Evolutionary conservation across 2,329 filamentous ascomycete species (phyloP).

Genomic region (Clarireedia monteithiana): DNA sequence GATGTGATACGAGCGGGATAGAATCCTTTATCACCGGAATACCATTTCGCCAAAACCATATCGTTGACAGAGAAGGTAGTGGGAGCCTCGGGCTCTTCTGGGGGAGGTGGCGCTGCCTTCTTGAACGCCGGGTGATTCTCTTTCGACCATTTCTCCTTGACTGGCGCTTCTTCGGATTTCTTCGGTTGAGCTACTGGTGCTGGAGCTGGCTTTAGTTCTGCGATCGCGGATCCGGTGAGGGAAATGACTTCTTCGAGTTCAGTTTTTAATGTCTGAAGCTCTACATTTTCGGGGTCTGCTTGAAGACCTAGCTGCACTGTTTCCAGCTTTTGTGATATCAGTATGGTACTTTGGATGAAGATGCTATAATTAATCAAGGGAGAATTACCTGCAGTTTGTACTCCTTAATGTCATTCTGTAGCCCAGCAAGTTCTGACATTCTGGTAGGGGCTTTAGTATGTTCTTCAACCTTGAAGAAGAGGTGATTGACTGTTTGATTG

Average conservation of each 20-base stretch:
- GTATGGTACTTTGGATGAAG: not conserved
- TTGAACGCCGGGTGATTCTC: slow-evolving; percentile 74
- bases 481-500: no score
- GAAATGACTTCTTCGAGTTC: slow-evolving; percentile 78
- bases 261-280: slow-evolving; percentile 67
- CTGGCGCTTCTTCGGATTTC: slow-evolving; percentile 42
- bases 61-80: slow-evolving; percentile 79
- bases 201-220: slow-evolving; percentile 55
- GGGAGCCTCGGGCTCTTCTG: slow-evolving; percentile 44
- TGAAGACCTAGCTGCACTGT: slow-evolving; percentile 68
- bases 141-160: slow-evolving; percentile 67
- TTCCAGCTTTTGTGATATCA: slow-evolving; percentile 52
- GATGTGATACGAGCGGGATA: slow-evolving; percentile 90
- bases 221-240: slow-evolving; percentile 71
- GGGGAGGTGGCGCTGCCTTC: slow-evolving; percentile 41
- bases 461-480: not conserved
- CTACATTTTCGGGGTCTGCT: slow-evolving; percentile 71
- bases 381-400: slow-evolving; percentile 47
- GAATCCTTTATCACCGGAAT: slow-evolving; percentile 79
- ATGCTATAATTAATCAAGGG: not conserved
- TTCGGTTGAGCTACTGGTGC: slow-evolving; percentile 24
- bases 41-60: slow-evolving; percentile 82
- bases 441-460: not conserved
- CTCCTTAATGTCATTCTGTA: slow-evolving; percentile 45
- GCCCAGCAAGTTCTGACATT: slow-evolving; percentile 24